Evolutionary conservation across 2,329 filamentous ascomycete genomes (phyloP).

Genomic region (Alternaria metachromatica): DNA sequence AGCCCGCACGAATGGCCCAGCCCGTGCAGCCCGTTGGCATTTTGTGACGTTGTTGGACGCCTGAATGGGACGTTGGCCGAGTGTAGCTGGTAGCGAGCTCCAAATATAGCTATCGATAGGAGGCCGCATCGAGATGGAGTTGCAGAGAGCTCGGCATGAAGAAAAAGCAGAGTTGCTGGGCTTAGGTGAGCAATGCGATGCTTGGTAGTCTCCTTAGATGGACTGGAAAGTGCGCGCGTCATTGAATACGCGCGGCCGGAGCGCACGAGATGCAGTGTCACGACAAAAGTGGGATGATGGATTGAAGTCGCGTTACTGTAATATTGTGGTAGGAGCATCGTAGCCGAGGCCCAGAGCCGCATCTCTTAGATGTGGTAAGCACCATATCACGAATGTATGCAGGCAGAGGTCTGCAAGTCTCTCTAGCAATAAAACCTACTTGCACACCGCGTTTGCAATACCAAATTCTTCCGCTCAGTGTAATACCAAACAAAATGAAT

Average conservation of each 20-base stretch:
- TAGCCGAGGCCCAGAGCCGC: background rate
- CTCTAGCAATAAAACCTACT: background rate
- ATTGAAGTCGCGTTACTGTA: background rate
- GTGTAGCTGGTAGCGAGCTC: background rate
- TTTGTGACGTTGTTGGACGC: background rate
- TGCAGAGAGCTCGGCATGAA: background rate
- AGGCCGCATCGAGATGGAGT: background rate
- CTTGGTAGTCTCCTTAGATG: background rate
- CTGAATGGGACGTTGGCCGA: background rate
- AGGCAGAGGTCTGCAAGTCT: background rate
- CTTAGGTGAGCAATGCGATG: background rate
- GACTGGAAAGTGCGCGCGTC: background rate
- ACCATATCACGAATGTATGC: background rate
- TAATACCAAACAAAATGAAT: background rate
- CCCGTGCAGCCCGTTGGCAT: background rate
- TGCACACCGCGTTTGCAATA: background rate
- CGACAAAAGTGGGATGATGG: background rate
- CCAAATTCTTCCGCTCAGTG: too few species aligned
- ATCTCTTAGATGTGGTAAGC: background rate
- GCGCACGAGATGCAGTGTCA: background rate
- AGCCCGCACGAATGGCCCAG: background rate
- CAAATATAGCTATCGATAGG: slow-evolving; percentile 1
- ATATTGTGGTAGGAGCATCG: background rate
- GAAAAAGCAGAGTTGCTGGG: background rate
- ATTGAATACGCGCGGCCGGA: background rate